Percentiles rank a stretch among this genome's conserved stretches.
These are phyloP conservation scores for Schizopora paradoxa DNA, from an alignment of 1,284 basidiomycete species.

Conservation along the genomic window DNA sequence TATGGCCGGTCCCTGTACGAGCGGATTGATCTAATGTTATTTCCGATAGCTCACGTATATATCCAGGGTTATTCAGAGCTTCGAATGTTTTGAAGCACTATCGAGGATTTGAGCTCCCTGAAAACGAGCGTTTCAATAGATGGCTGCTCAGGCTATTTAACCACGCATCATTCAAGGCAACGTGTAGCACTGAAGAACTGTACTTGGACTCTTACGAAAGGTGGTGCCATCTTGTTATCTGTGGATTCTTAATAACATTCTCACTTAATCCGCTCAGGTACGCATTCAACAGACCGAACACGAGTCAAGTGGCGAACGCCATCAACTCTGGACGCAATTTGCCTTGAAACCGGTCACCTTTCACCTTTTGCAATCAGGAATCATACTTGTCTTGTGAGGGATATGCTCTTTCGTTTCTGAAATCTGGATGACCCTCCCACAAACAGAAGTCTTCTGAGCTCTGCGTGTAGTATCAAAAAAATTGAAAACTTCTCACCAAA, in stretches of 20 bases:
- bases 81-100: constrained; percentile 65
- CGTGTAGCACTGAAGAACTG: constrained; percentile 65
- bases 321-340: constrained; percentile 58
- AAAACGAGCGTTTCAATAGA: constrained; percentile 41
- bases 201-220: constrained; percentile 77
- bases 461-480: too few relatives aligned
- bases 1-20: constrained; percentile 71
- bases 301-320: constrained; percentile 66
- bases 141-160: constrained; percentile 53
- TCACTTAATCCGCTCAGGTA: constrained; percentile 39
- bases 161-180: constrained; percentile 62
- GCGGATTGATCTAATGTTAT: neutral
- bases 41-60: neutral
- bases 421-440: too few relatives aligned
- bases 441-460: too few relatives aligned
- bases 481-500: too few relatives aligned
- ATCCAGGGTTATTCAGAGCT: constrained; percentile 60
- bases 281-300: constrained; percentile 67
- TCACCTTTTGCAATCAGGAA: too few relatives aligned
- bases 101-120: constrained; percentile 54
- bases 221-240: constrained; percentile 28
- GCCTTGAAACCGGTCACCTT: constrained; percentile 42
- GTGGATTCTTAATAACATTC: constrained; percentile 1
- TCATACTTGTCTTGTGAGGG: too few relatives aligned
- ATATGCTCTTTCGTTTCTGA: too few relatives aligned